These are phyloP conservation scores for Clitopilus passeckerianus DNA, from an alignment of 768 basidiomycete genomes.

Conservation along the genomic window DNA sequence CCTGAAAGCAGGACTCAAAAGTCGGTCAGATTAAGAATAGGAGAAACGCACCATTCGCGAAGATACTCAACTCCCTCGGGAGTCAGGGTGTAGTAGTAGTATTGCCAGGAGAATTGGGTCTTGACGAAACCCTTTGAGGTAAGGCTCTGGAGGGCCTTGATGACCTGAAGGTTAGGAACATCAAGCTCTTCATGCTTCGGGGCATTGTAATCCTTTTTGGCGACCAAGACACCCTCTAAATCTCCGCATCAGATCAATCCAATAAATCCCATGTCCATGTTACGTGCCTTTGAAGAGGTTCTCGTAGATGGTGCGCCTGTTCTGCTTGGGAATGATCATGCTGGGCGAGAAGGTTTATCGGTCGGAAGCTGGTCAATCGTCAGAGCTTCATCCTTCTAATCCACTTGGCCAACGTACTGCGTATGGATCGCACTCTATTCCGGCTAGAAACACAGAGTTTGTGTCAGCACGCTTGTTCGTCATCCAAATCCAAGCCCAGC, in stretches of 20 bases:
- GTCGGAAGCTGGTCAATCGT: slow-evolving; percentile 21
- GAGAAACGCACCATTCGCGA: slow-evolving; percentile 66
- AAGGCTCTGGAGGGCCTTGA: slow-evolving; percentile 67
- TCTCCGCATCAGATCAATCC: background rate
- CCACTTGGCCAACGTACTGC: slow-evolving; percentile 26
- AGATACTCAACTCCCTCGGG: slow-evolving; percentile 97
- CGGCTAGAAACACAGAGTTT: slow-evolving; percentile 22
- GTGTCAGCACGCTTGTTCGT: slow-evolving; percentile 19
- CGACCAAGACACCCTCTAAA: slow-evolving; percentile 92
- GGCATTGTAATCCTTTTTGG: slow-evolving; percentile 98
- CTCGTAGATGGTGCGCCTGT: slow-evolving; percentile 96
- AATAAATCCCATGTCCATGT: background rate
- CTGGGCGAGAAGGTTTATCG: slow-evolving; percentile 35
- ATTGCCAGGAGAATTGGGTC: slow-evolving; percentile 99
- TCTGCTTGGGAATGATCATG: slow-evolving; percentile 97
- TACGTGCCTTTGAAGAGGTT: slow-evolving; percentile 97
- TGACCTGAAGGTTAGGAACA: slow-evolving; percentile 65
- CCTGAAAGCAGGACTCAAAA: slow-evolving; percentile 33
- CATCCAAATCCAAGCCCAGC: slow-evolving; percentile 27
- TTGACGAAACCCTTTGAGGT: slow-evolving; percentile 85
- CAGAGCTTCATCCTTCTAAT: background rate
- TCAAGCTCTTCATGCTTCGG: slow-evolving; percentile 92
- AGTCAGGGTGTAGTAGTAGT: slow-evolving; percentile 97
- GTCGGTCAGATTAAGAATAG: too few species aligned
- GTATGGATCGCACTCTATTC: slow-evolving; percentile 34